phyloP scores from a whole-genome alignment of 148 eudicot genomes.

The Rheum nobile region DNA sequence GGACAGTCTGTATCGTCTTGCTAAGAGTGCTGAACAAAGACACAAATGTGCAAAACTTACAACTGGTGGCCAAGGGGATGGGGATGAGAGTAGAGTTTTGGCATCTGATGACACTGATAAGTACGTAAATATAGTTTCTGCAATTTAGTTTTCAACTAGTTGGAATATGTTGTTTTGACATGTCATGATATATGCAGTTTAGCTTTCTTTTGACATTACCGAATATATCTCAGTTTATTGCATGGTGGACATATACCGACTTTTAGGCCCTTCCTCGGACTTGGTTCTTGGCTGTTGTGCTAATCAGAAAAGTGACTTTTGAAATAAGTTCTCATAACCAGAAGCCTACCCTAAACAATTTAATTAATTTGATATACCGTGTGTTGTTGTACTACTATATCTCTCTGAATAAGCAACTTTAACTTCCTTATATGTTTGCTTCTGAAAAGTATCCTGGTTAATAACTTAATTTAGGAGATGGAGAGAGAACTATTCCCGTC shows the following conservation, averaged over 20 bases:
- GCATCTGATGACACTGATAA: slow-evolving; percentile 41
- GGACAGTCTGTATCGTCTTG: slow-evolving; percentile 89
- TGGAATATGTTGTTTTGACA: no score
- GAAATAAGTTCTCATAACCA: not conserved
- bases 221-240: not conserved
- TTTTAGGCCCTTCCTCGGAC: not conserved
- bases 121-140: slow-evolving; percentile 25
- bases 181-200: not conserved
- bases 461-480: not conserved
- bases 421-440: not conserved
- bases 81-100: slow-evolving; percentile 29
- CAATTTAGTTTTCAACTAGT: not conserved
- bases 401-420: not conserved
- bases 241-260: not conserved
- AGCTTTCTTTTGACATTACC: no score
- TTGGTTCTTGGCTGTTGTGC: not conserved
- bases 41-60: slow-evolving; percentile 36
- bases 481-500: no score
- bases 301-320: not conserved
- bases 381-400: not conserved
- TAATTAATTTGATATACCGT: not conserved
- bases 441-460: not conserved
- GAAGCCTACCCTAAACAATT: not conserved
- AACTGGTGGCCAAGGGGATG: slow-evolving; percentile 26
- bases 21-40: slow-evolving; percentile 76